Base-by-base conservation (phyloP, 129 eudicot genomes). In the Rutidosis leptorrhynchoides region DNA sequence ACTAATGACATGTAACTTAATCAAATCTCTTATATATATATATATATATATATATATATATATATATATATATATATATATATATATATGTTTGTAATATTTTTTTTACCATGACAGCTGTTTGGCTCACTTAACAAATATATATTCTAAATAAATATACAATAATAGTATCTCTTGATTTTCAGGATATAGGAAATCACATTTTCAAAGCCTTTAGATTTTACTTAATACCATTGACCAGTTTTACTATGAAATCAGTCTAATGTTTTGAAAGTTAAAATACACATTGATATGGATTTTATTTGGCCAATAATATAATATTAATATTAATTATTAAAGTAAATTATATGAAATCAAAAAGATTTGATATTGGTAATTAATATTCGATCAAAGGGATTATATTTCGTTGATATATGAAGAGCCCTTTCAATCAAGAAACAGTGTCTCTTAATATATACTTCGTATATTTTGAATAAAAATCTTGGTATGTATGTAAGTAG, bases 331-430 rank as follows among this genome's bases (percentile, higher is more conserved):
- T 40, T 28, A 28, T 28, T 28, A 28, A 28, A 2, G 5, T 37
- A 10, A 40, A 40, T 40, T 10, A 40, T 40, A 40, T 40, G 12
- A 40, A 40, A 40, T 40, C 12, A 40, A 12, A 37, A 26, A 58
- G 62, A 58, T 58, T 27, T 58, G 63, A 40, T 40, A 11, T 12
- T 40, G 46, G n/a, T n/a, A n/a, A n/a, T n/a, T n/a, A n/a, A n/a
- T n/a, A n/a, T n/a, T n/a, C n/a, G n/a, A n/a, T n/a, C n/a, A n/a
- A n/a, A n/a, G n/a, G n/a, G n/a, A n/a, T n/a, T n/a, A n/a, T n/a
- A n/a, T n/a, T n/a, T n/a, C n/a, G n/a, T n/a, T n/a, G n/a, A n/a
- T n/a, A n/a, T n/a, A n/a, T n/a, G n/a, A n/a, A n/a, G n/a, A n/a
- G n/a, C n/a, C n/a, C n/a, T n/a, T n/a, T n/a, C n/a, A n/a, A n/a